phyloP scores from a whole-genome alignment of 441 rosid species.

The Gossypium trilobum region DNA sequence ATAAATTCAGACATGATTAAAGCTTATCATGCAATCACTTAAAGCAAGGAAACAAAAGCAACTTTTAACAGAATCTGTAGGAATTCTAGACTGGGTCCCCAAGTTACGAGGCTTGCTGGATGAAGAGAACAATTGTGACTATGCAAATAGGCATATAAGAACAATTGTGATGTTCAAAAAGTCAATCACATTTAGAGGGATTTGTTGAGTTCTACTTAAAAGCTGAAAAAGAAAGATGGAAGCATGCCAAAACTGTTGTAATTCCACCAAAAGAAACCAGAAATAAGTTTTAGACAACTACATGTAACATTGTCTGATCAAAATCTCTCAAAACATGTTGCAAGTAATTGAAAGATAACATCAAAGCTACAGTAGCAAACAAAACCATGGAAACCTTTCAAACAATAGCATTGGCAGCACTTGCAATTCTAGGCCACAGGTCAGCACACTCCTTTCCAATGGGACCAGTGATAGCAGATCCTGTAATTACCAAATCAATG shows the following conservation, averaged over 20 bases:
- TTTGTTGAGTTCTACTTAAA: not conserved
- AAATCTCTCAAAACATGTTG: slow-evolving; percentile 3
- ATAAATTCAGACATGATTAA: not conserved
- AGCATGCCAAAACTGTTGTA: not conserved
- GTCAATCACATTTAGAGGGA: not conserved
- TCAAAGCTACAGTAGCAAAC: not conserved
- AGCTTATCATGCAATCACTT: not conserved
- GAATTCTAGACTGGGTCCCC: not conserved
- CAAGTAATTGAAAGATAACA: not conserved
- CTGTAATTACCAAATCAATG: slow-evolving; percentile 17
- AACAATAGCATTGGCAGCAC: slow-evolving; percentile 82
- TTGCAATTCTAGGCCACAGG: slow-evolving; percentile 69
- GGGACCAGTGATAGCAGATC: slow-evolving; percentile 63
- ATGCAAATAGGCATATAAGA: no score
- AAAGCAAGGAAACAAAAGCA: not conserved
- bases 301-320: not conserved
- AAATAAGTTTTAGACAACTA: not conserved
- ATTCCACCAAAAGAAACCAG: not conserved
- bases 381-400: slow-evolving; percentile 17
- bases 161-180: not conserved
- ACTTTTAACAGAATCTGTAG: not conserved
- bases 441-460: slow-evolving; percentile 65
- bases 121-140: not conserved
- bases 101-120: not conserved
- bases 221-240: not conserved